Evolutionary conservation across 78 protist species (phyloP), one percentile per base, ranked within the genome.

Genomic region (Dictyostelium citrinum): DNA sequence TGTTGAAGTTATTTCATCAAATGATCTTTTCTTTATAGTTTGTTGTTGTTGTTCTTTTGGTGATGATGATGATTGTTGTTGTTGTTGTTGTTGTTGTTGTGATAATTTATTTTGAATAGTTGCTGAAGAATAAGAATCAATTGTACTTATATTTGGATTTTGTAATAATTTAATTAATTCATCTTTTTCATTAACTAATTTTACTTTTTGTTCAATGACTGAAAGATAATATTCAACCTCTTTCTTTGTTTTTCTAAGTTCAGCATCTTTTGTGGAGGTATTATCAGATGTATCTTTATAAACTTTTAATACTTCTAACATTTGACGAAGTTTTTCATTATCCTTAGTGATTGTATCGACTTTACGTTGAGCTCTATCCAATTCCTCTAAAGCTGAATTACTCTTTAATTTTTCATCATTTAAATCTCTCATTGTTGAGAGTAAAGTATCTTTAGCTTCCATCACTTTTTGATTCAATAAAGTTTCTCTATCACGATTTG

Each of bases 201-300:
- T 27, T 20, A 72, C 41, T 22, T 72, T 29, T 37, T 72, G 41
- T 72, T 72, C 79, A 14, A 72, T 72, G 0, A 37, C 79, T 16
- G 45, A 27, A 3, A 72, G 16, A 72, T 72, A 58, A 35, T 46
- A 83, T 5, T 83, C 90, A 9, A 49, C 22, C 41, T 84, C 91
- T 75, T 84, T 84, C 41, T 75, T 84, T 2, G 55, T 16, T 45
- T 41, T 84, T 24, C 91, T 14, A 31, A 84, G 37, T 58, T 84
- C 91, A 1, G 81, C 91, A 74, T 72, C 82, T n/a, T 75, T 75
- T 10, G 74, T 22, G 0, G 82, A 45, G 9, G 91, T 14, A 39
- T 49, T 35, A n/a, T 84, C 83, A 11, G 72, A 20, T 0, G 72
- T 64, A 27, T 64, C 72, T 64, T 84, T 75, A 35, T 51, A 37